Evolutionary conservation across 1,139 yeast species (phyloP), one percentile per base, ranked within the genome.

Genomic region (Hansenula lynferdii): DNA sequence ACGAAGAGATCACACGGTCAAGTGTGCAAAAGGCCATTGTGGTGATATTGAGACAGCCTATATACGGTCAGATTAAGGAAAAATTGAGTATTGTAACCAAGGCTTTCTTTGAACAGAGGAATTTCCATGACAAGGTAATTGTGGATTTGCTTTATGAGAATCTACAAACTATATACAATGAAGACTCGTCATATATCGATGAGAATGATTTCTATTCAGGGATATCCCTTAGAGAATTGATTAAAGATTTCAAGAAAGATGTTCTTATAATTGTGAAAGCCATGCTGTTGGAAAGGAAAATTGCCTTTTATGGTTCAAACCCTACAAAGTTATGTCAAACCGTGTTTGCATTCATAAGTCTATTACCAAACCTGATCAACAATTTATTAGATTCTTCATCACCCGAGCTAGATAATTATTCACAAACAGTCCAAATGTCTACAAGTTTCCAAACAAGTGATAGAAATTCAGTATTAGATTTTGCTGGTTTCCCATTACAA

Each of bases 21-120:
- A 81, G 90, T 3, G 92, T 92, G 4, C 98, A 92, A 54, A 92
- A 92, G 56, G 84, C 96, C 0, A 76, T 92, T 28, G 96, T 92
- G 11, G 86, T 92, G 14, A 75, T 87, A 22, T 78, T 90, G 2
- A 72, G 87, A 42, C 85, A 85, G 57, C 98, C 98, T 1, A 79
- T 90, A 3, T 87, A 86, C 55, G 80, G 85, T 18, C 95, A 90
- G 43, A 79, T 92, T 44, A 85, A 84, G 54, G 97, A 92, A 49
- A 90, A 92, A 58, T 65, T 92, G 43, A 84, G 95, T 25, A 89
- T 92, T 27, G 87, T 90, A 26, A 90, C 98, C 1, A 77, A 83
- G 43, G 85, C 92, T 3, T 90, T 80, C 59, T 92, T 92, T 54
- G 70, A 77, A 39, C 98, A 92, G 56, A 78, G 75, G 35, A 80